Conservation (phyloP, 225 moss, liverwort and hornwort genomes). For the Pleurozium schreberi region DNA sequence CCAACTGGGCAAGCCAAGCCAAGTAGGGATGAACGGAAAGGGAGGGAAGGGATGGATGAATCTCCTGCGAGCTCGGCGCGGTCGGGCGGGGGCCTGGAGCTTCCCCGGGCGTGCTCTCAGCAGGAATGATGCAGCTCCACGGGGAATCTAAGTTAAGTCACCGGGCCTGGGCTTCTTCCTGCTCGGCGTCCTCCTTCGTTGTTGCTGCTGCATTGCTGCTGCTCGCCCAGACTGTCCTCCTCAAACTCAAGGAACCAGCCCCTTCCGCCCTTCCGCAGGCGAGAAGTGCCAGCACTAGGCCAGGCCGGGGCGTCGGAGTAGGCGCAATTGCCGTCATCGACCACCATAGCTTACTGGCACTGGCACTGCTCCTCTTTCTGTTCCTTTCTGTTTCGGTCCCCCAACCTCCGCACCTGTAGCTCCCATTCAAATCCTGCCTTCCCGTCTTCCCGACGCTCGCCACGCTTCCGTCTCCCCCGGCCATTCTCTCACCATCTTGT, state of each 20-base stretch:
- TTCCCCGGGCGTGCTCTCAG: not conserved
- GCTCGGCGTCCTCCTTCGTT: not conserved
- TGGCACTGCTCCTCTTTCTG: not conserved
- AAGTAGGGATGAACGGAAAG: too few species aligned
- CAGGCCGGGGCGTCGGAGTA: not conserved
- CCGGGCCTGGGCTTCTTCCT: not conserved
- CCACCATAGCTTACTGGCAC: not conserved
- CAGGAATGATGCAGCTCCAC: not conserved
- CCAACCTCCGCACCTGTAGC: not conserved
- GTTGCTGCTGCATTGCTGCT: not conserved
- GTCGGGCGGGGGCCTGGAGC: not conserved
- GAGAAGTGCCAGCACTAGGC: not conserved
- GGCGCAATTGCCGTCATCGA: constrained; percentile 9
- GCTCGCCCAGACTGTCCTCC: not conserved
- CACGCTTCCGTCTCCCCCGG: not conserved
- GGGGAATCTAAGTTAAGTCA: constrained; percentile 2
- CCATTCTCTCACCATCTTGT: not conserved
- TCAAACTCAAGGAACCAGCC: too few species aligned
- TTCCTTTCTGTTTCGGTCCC: not conserved
- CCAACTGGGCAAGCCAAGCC: too few species aligned
- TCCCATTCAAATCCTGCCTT: not conserved
- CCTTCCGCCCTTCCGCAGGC: not conserved
- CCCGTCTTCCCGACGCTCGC: not conserved
- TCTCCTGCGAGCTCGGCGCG: not conserved
- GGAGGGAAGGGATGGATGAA: not conserved